These are phyloP conservation scores for Nannizzia gypsea DNA, from an alignment of 2,329 filamentous ascomycete species.

Conservation along the genomic window DNA sequence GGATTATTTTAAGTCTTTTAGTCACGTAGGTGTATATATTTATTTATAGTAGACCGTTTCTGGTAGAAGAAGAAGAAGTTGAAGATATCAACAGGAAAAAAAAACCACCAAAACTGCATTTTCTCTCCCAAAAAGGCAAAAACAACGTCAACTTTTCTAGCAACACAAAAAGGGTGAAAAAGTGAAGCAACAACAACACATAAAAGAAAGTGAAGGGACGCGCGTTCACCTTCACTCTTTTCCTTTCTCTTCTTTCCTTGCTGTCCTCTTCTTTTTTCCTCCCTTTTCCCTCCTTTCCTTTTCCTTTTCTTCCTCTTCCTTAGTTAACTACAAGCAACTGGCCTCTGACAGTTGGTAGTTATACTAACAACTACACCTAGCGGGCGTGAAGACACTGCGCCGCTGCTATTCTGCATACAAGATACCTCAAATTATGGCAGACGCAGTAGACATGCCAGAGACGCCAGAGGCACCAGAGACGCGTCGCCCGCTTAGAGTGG, in stretches of 20 bases:
- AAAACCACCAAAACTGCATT: not conserved
- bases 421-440: not conserved
- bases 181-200: not conserved
- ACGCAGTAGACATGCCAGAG: not conserved
- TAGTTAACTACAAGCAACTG: not conserved
- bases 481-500: conserved; percentile 5
- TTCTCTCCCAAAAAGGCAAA: not conserved
- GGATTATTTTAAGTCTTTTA: no score
- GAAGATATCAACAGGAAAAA: not conserved
- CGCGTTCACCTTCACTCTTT: not conserved
- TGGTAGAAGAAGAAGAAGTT: not conserved
- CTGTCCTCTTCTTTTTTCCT: not conserved
- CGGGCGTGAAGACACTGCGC: not conserved
- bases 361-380: not conserved
- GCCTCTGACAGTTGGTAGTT: not conserved
- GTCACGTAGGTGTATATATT: not conserved
- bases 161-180: not conserved
- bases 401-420: not conserved
- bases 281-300: not conserved
- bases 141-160: not conserved
- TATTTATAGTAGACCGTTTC: not conserved
- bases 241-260: not conserved
- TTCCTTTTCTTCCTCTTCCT: not conserved
- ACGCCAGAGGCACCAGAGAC: not conserved
- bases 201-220: not conserved